Conservation (phyloP, 1,139 yeast species). For the Geotrichum klebahnii region DNA sequence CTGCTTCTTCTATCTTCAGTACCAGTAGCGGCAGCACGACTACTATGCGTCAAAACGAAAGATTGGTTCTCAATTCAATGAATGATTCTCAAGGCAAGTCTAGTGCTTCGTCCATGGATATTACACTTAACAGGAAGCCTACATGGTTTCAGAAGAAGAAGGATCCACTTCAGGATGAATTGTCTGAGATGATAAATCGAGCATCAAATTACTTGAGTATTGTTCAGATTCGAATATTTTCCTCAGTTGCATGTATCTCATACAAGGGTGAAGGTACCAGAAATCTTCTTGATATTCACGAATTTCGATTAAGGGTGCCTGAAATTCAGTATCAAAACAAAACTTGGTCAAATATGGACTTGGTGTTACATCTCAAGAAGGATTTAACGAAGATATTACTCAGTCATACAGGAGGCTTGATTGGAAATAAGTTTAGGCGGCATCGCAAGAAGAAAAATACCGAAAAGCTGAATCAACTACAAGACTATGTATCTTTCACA, state of each 20-base stretch:
- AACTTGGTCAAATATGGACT: conserved; percentile 76
- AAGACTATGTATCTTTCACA: conserved; percentile 37
- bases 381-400: conserved; percentile 62
- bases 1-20: too few species aligned
- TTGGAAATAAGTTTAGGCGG: conserved; percentile 62
- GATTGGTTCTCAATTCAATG: too few species aligned
- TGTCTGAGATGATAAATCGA: conserved; percentile 57
- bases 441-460: conserved; percentile 32
- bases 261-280: conserved; percentile 58
- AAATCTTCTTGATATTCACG: conserved; percentile 66
- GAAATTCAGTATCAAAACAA: conserved; percentile 57
- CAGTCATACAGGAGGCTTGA: conserved; percentile 71
- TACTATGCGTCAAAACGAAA: too few species aligned
- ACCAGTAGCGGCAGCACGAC: too few species aligned
- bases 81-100: too few species aligned
- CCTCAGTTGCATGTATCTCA: conserved; percentile 57
- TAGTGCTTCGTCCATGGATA: too few species aligned
- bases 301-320: conserved; percentile 63
- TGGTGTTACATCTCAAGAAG: conserved; percentile 58
- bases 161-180: conserved; percentile 39
- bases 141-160: neutral
- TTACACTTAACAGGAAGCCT: neutral
- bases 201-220: conserved; percentile 66
- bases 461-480: conserved; percentile 35
- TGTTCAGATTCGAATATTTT: conserved; percentile 53